Conservation (phyloP, 805 yeast species). For the Schwanniomyces vanrijiae region DNA sequence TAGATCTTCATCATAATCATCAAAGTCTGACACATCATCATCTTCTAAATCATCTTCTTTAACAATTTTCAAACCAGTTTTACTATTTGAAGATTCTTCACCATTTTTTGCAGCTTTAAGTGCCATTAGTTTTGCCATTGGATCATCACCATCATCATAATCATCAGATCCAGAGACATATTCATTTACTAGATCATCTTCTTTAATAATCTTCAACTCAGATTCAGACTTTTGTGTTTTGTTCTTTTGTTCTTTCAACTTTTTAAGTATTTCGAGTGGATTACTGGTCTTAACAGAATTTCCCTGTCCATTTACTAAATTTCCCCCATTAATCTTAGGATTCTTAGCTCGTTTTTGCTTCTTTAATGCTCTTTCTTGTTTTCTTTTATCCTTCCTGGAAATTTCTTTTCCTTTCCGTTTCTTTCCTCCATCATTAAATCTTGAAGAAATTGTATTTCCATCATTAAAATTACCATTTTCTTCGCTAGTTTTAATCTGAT, state of each 20-base stretch:
- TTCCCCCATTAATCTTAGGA: not conserved
- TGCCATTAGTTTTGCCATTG: slow-evolving; percentile 13
- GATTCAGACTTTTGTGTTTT: slow-evolving; percentile 6
- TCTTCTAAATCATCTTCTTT: slow-evolving; percentile 31
- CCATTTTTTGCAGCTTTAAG: slow-evolving; percentile 9
- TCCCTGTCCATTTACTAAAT: not conserved
- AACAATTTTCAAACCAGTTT: slow-evolving; percentile 19
- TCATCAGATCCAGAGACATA: slow-evolving; percentile 43
- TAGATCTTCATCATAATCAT: slow-evolving; percentile 27
- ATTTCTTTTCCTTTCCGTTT: slow-evolving; percentile 23
- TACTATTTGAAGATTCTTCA: slow-evolving; percentile 6
- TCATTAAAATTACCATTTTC: slow-evolving; percentile 42
- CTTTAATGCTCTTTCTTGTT: slow-evolving; percentile 32
- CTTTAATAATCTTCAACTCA: slow-evolving; percentile 25
- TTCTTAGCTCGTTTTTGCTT: slow-evolving; percentile 22
- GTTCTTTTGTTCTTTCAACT: slow-evolving; percentile 6
- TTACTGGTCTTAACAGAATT: not conserved
- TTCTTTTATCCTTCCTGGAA: slow-evolving; percentile 35
- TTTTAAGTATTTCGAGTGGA: not conserved
- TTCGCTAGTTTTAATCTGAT: slow-evolving; percentile 45
- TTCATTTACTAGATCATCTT: slow-evolving; percentile 29
- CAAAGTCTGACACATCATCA: slow-evolving; percentile 40
- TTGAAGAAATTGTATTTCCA: not conserved
- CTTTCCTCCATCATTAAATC: not conserved
- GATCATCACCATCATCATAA: slow-evolving; percentile 22